A percentile compares a stretch with the other conserved stretches of the same genome.
phyloP scores from a whole-genome alignment of 345 rosid genomes.

The Ceriops zippeliana region DNA sequence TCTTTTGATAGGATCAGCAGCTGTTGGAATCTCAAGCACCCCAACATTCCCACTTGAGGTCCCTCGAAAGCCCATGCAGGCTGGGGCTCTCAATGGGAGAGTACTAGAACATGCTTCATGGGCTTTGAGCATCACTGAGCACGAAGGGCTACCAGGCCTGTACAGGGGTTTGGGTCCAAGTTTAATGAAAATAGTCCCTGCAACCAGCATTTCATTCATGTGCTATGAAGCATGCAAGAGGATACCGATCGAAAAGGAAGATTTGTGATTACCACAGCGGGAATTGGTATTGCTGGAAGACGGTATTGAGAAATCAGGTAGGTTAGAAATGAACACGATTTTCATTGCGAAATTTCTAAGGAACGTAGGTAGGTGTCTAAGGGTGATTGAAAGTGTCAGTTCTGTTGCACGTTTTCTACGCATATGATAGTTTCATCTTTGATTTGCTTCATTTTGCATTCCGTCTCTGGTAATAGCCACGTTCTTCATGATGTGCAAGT shows the following conservation, averaged over 20 bases:
- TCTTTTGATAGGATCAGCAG: conserved; percentile 27
- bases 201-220: conserved; percentile 42
- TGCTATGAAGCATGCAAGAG: conserved; percentile 41
- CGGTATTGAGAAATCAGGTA: no score
- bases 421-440: no score
- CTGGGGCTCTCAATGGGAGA: conserved; percentile 22
- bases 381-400: no score
- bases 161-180: conserved; percentile 27
- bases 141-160: conserved; percentile 19
- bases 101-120: conserved; percentile 25
- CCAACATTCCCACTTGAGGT: conserved; percentile 29
- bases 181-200: conserved; percentile 29
- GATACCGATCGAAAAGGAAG: conserved; percentile 21
- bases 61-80: conserved; percentile 29
- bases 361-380: no score
- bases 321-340: no score
- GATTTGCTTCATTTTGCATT: no score
- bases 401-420: no score
- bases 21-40: conserved; percentile 24
- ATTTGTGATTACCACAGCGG: background rate
- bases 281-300: background rate
- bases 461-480: no score
- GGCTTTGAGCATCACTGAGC: conserved; percentile 19
- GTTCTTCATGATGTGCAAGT: no score
- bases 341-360: no score